Evolutionary conservation across 2,329 filamentous ascomycete genomes (phyloP).

Genomic region (Dothidotthia symphoricarpi): DNA sequence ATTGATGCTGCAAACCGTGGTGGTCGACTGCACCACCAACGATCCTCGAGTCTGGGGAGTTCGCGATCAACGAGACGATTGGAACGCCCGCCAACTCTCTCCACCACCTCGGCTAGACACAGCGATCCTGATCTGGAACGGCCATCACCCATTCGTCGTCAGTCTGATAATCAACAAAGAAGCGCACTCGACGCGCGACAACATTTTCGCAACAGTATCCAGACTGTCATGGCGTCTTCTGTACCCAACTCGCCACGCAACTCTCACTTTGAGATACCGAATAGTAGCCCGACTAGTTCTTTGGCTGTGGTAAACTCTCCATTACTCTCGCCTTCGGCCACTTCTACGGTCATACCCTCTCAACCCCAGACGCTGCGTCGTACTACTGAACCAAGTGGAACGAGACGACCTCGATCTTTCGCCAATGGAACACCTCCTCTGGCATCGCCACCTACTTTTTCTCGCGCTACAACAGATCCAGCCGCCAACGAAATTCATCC

Average conservation of each 20-base stretch:
- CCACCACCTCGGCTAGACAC: constrained; percentile 40
- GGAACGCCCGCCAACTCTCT: constrained; percentile 26
- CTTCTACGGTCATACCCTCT: constrained; percentile 14
- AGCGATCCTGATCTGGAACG: constrained; percentile 56
- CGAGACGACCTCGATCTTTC: constrained; percentile 19
- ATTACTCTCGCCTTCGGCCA: constrained; percentile 15
- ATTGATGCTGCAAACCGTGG: constrained; percentile 44
- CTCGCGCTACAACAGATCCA: constrained; percentile 35
- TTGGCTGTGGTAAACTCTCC: constrained; percentile 26
- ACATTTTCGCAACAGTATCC: constrained; percentile 33
- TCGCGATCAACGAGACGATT: constrained; percentile 37
- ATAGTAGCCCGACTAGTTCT: constrained; percentile 30
- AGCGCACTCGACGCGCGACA: constrained; percentile 41
- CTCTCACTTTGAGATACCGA: constrained; percentile 26
- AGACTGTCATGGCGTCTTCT: constrained; percentile 22
- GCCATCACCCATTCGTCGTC: constrained; percentile 35
- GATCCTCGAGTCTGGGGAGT: constrained; percentile 53
- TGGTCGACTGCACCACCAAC: constrained; percentile 28
- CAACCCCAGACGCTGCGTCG: constrained; percentile 27
- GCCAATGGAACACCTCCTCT: constrained; percentile 31
- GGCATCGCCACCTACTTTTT: constrained; percentile 20
- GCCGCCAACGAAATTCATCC: constrained; percentile 16
- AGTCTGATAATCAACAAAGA: constrained; percentile 48
- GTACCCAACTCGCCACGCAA: constrained; percentile 32
- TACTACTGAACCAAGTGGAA: constrained; percentile 31